Evolutionary conservation across 164 flowering plant genomes (phyloP).

Genomic region (Protea cynaroides): DNA sequence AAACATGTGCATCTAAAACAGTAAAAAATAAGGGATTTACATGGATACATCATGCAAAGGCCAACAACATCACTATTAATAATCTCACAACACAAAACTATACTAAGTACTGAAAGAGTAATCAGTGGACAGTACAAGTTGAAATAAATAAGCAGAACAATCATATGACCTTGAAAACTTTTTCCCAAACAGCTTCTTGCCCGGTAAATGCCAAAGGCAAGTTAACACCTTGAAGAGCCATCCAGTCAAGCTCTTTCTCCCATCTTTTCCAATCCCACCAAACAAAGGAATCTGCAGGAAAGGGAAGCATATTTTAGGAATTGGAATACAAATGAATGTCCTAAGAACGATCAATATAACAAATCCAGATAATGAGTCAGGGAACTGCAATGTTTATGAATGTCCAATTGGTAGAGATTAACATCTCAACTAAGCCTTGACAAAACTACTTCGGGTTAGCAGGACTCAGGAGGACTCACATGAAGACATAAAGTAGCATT

Average conservation of each 20-base stretch:
- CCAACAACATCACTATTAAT: neutral
- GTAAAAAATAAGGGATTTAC: neutral
- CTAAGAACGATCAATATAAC: no score
- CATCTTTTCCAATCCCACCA: conserved; percentile 99
- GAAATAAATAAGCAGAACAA: no score
- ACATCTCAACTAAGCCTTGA: neutral
- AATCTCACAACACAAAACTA: neutral
- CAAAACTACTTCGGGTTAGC: no score
- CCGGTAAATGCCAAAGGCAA: conserved; percentile 93
- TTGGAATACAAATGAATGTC: no score
- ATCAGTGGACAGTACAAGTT: no score
- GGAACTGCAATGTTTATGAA: neutral
- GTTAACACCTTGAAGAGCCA: conserved; percentile 96
- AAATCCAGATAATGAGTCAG: neutral
- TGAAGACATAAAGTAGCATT: no score
- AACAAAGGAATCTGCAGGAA: conserved; percentile 74
- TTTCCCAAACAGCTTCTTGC: conserved; percentile 93
- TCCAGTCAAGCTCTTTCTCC: conserved; percentile 99
- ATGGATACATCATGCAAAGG: neutral
- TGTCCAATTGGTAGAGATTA: neutral
- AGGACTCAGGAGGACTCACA: no score
- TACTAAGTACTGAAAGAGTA: no score
- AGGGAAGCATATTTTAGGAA: neutral
- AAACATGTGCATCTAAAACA: neutral
- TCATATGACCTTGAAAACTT: conserved; percentile 73